Evolutionary conservation across 345 rosid species (phyloP), one percentile per base, ranked within the genome.

Genomic region (Gossypium sturtianum): DNA sequence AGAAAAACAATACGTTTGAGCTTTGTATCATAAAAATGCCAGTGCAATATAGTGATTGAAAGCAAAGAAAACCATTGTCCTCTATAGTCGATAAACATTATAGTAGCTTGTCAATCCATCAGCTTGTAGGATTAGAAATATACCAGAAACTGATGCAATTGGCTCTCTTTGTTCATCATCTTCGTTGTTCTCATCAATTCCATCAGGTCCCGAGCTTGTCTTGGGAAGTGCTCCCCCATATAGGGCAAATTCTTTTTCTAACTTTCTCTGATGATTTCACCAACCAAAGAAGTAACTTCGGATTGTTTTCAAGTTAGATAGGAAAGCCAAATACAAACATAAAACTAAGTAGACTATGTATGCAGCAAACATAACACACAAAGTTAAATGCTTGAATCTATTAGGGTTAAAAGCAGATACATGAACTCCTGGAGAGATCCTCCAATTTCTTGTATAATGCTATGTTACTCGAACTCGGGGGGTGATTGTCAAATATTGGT

Each of bases 201-300:
- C 93, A 68, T 82, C 87, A 67, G 69, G 74, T 66, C 54, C 82
- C 43, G 82, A 73, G n/a, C 78, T 83, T 43, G 80, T 45, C 53
- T 81, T 67, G 2, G 74, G 80, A 66, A 77, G 80, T 75, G 82
- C 84, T 76, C 83, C 87, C 12, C 90, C 90, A 74, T 73, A 75
- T 11, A 80, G 22, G 70, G 41, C 87, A 77, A 81, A 4, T 54
- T 82, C 89, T 71, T 80, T 87, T 78, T 93, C 98, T 63, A 91
- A 77, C 81, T 88, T 95, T 84, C 97, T 89, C 99, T 93, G 79
- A 68, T 80, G 48, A 61, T 52, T 22, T 59, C 72, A 74, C 54
- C 1, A 44, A 41, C 57, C 44, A 20, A 75, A 62, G 38, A 38
- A 9, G 20, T 20, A 52, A 57, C 60, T 53, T 23, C 9, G 8